These are phyloP conservation scores for Decorospora gaudefroyi DNA, from an alignment of 2,329 filamentous ascomycete species.

Conservation along the genomic window DNA sequence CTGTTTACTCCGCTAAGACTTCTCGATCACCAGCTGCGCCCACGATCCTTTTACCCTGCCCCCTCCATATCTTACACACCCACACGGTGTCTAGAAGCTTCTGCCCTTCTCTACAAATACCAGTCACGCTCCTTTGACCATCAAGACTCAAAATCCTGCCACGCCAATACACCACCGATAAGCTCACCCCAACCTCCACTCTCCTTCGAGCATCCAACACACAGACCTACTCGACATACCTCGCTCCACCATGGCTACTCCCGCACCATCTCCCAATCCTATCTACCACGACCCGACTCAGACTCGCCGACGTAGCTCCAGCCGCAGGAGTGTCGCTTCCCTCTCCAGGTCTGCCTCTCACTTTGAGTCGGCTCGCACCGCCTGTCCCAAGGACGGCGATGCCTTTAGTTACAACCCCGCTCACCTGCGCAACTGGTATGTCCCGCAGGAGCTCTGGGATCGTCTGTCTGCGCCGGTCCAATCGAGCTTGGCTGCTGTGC, in stretches of 20 bases:
- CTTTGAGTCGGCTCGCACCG: slow-evolving; percentile 37
- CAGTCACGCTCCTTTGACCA: slow-evolving; percentile 22
- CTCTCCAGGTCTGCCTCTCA: slow-evolving; percentile 27
- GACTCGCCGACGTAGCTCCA: slow-evolving; percentile 34
- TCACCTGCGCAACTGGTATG: slow-evolving; percentile 47
- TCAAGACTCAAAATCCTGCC: slow-evolving; percentile 8
- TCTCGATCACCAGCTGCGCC: slow-evolving; percentile 32
- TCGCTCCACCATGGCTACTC: slow-evolving; percentile 26
- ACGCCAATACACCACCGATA: slow-evolving; percentile 8
- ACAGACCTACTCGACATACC: slow-evolving; percentile 9
- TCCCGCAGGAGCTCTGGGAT: slow-evolving; percentile 46
- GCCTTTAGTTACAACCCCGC: slow-evolving; percentile 46
- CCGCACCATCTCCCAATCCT: slow-evolving; percentile 26
- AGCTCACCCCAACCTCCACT: slow-evolving; percentile 10
- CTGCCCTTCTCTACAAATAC: slow-evolving; percentile 27
- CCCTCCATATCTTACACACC: slow-evolving; percentile 12
- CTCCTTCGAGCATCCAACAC: slow-evolving; percentile 11
- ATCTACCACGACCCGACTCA: slow-evolving; percentile 28
- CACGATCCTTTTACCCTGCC: slow-evolving; percentile 27
- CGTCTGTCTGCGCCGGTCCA: slow-evolving; percentile 46
- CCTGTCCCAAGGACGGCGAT: slow-evolving; percentile 44
- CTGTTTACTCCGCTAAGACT: slow-evolving; percentile 29
- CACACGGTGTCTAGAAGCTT: slow-evolving; percentile 19
- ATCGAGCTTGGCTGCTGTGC: slow-evolving; percentile 44
- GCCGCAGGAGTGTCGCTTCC: slow-evolving; percentile 34